Conservation (phyloP, 2,329 filamentous ascomycete species). For the Aspergillus pseudonomiae region DNA sequence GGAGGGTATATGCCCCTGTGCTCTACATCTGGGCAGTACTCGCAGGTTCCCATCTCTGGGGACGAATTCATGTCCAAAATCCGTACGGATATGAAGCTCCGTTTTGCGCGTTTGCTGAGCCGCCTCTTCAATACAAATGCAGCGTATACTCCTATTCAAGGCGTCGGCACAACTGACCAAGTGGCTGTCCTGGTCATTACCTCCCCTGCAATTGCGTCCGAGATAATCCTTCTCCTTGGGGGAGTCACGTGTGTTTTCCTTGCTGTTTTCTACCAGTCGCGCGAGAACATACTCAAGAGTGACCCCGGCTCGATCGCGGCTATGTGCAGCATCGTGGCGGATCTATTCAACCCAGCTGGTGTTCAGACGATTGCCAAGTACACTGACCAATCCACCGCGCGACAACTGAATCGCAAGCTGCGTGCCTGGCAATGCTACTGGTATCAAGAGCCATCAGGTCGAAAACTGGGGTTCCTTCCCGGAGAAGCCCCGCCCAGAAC, state of each 20-base stretch:
- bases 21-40: background rate
- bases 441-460: background rate
- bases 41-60: background rate
- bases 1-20: background rate
- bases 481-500: background rate
- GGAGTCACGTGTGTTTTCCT: background rate
- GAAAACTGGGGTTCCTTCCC: background rate
- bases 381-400: background rate
- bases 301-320: background rate
- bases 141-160: background rate
- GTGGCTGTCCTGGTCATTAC: background rate
- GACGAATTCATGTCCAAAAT: background rate
- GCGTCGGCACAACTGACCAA: background rate
- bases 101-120: background rate
- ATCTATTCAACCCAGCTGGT: background rate
- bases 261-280: background rate
- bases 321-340: background rate
- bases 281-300: background rate
- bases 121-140: background rate
- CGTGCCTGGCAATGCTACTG: conserved; percentile 1
- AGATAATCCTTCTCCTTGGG: background rate
- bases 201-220: background rate
- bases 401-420: background rate
- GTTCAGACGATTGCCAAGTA: background rate
- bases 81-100: background rate